Evolutionary conservation across 2,329 filamentous ascomycete species (phyloP), one percentile per base, ranked within the genome.

Genomic region (Fonsecaea nubica): DNA sequence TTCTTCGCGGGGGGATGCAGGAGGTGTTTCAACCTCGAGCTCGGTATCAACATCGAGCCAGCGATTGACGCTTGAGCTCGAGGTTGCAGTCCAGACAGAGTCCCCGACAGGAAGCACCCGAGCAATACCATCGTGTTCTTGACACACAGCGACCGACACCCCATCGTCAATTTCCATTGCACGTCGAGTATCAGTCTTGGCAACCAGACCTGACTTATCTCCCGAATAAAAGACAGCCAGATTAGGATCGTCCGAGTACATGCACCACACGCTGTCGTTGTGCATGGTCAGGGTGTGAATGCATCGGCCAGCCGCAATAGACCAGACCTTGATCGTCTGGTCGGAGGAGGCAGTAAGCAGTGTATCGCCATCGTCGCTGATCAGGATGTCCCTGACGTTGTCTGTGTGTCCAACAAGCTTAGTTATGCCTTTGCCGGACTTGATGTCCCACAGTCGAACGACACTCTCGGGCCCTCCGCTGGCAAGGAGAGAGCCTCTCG

Each of bases 201-300:
- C 94, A n/a, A 99, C 90, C 68, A 97, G 80, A 2, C 95, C 95
- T 0, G 92, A 93, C 59, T 94, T 89, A 79, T 99, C 95, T 72
- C 90, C 92, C 63, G 94, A 98, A 81, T 98, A 98, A 78, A 99
- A 98, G 35, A 97, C 87, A 9, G 90, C 90, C 3, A 99, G 85
- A 65, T 90, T 86, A 0, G 93, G 93, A 73, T 96, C 88, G 62
- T 94, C 89, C 0, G 95, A 97, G 78, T 91, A 96, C 25, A 99
- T 84, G 1, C 92, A 96, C 95, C 95, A 99, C 25, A 99, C 92
- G 76, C 93, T 97, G 76, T 97, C 93, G 76, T 96, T 96, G 80
- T 99, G 95, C 95, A 99, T 99, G 62, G 93, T 97, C 73, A 99
- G 86, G 0, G 95, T 99, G 79, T 97, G 92, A 90, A 98, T 94